phyloP scores from a whole-genome alignment of 495 filamentous ascomycete genomes.

The Talaromyces adpressus region DNA sequence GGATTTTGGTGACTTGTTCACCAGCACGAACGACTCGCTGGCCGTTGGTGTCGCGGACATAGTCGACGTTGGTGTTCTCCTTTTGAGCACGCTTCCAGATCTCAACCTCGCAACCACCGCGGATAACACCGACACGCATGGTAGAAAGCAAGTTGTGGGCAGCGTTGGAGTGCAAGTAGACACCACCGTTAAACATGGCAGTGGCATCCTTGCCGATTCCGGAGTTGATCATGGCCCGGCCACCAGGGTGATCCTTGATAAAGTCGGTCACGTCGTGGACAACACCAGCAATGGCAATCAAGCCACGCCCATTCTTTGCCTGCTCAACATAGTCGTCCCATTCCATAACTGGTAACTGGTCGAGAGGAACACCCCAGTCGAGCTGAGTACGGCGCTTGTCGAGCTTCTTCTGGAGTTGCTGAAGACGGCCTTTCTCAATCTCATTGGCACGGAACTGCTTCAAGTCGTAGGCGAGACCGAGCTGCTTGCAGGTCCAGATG shows the following conservation, averaged over 20 bases:
- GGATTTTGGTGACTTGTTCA: conserved; percentile 79
- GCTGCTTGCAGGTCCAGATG: conserved; percentile 91
- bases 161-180: conserved; percentile 96
- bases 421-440: conserved; percentile 96
- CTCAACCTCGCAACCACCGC: conserved; percentile 94
- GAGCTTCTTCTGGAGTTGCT: conserved; percentile 98
- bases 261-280: conserved; percentile 93
- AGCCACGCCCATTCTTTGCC: conserved; percentile 78
- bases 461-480: conserved; percentile 88
- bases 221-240: conserved; percentile 87
- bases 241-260: conserved; percentile 95
- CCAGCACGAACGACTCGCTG: conserved; percentile 86
- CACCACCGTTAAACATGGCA: conserved; percentile 98
- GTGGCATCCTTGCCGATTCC: conserved; percentile 97
- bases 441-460: conserved; percentile 98
- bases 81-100: conserved; percentile 95
- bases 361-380: conserved; percentile 93
- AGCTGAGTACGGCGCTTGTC: conserved; percentile 89
- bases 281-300: conserved; percentile 86
- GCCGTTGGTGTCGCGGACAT: conserved; percentile 74
- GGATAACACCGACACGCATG: conserved; percentile 94
- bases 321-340: conserved; percentile 94
- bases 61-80: conserved; percentile 79
- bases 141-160: conserved; percentile 96
- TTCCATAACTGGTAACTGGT: conserved; percentile 89